Evolutionary conservation across 192 early-diverging fungal species (phyloP).

Genomic region (Coemansia sp.): DNA sequence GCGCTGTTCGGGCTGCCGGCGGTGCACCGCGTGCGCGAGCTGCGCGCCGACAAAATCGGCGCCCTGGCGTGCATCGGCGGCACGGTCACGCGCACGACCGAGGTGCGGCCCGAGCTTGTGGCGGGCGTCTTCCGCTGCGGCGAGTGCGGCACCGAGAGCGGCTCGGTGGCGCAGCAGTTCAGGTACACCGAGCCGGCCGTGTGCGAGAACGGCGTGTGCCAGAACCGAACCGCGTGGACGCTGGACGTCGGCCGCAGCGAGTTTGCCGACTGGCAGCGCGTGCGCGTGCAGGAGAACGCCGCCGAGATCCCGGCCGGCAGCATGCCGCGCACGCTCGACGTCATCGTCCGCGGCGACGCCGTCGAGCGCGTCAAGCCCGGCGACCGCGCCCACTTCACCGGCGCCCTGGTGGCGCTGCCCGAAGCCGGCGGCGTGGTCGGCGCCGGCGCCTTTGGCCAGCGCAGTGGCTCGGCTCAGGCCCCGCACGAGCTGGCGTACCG

Average conservation of each 20-base stretch:
- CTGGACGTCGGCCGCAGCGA: conserved; percentile 80
- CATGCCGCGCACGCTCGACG: conserved; percentile 96
- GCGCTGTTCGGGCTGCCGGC: conserved; percentile 67
- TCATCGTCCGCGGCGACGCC: conserved; percentile 90
- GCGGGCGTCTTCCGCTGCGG: conserved; percentile 89
- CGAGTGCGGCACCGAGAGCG: conserved; percentile 78
- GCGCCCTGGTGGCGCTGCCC: conserved; percentile 89
- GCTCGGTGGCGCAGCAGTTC: conserved; percentile 95
- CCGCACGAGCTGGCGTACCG: conserved; percentile 83
- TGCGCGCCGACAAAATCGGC: conserved; percentile 83
- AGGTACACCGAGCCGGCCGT: conserved; percentile 92
- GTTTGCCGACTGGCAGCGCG: conserved; percentile 98
- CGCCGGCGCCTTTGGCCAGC: conserved; percentile 82
- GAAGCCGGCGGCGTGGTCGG: conserved; percentile 88
- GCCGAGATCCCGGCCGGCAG: conserved; percentile 95
- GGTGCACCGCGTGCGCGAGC: conserved; percentile 74
- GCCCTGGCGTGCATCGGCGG: conserved; percentile 81
- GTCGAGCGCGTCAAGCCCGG: conserved; percentile 97
- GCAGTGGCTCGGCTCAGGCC: conserved; percentile 18
- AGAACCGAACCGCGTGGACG: conserved; percentile 79
- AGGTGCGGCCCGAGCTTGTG: conserved; percentile 94
- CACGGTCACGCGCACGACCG: conserved; percentile 95
- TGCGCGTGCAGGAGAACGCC: conserved; percentile 94
- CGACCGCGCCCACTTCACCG: conserved; percentile 87
- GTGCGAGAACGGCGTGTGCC: conserved; percentile 82